Evolutionary conservation across 805 yeast species (phyloP), one percentile per base, ranked within the genome.

Genomic region (Sugiyamaella qingdaonensis): DNA sequence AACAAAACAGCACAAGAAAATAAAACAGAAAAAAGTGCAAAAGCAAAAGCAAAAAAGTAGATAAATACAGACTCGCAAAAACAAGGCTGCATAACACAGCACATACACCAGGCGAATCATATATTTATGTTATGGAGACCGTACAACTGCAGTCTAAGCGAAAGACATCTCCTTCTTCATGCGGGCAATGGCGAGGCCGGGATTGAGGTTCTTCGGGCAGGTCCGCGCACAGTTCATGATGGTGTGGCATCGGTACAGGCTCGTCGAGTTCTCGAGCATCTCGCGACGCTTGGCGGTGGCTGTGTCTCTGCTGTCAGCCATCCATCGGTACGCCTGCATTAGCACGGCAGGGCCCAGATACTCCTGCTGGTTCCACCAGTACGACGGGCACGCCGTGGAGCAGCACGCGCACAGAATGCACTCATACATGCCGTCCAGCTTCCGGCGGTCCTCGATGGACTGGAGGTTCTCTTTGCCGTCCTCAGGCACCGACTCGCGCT

Each of bases 321-420:
- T 84, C 99, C 99, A 94, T 78, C 99, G 86, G 81, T 84, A 94
- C 52, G 98, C 97, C 79, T 94, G 99, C 97, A 94, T 88, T 72
- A 94, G 81, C 52, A 94, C 98, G 31, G 99, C 99, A 24, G 99
- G 99, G 54, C 99, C 99, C 64, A 94, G 78, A 75, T 94, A 94
- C 78, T 94, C 95, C 75, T 91, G 96, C 77, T 89, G 96, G 77
- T 94, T 94, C 99, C 99, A 94, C 99, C 99, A 94, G 81, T 94
- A 94, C 2, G 98, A 91, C 51, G 99, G 99, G 78, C 99, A 94
- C 16, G 98, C 85, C 49, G 99, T 94, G 34, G 97, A 91, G 75
- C 99, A 92, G 76, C 99, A 91, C 10, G 99, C 99, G 78, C 99
- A 92, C 69, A 92, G 78, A 66, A 92, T 92, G 79, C 99, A 92